phyloP scores from a whole-genome alignment of 2,329 filamentous ascomycete genomes.

The Ploettnerulaceae sp. region DNA sequence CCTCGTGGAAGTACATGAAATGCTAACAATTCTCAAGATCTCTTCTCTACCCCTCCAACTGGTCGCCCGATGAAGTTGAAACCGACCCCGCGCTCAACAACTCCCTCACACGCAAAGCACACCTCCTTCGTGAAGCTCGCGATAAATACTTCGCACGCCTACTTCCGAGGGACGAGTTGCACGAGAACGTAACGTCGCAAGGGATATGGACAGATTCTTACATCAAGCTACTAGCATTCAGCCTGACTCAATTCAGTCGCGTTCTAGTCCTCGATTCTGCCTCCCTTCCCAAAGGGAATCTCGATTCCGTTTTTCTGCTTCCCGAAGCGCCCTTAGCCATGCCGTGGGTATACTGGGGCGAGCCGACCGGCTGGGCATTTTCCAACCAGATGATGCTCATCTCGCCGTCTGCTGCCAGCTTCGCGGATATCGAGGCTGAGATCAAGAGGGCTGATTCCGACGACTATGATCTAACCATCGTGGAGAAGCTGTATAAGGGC shows the following conservation, averaged over 20 bases:
- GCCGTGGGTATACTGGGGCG: constrained; percentile 28
- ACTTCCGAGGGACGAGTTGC: constrained; percentile 24
- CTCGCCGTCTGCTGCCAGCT: constrained; percentile 20
- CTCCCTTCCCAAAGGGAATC: constrained; percentile 20
- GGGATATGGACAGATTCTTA: constrained; percentile 27
- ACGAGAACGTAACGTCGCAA: constrained; percentile 15
- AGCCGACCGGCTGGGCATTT: constrained; percentile 23
- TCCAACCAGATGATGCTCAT: constrained; percentile 27
- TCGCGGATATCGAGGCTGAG: constrained; percentile 20
- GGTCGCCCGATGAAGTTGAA: constrained; percentile 25
- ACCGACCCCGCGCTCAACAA: constrained; percentile 13
- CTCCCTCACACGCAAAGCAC: constrained; percentile 23
- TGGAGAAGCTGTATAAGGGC: constrained; percentile 49
- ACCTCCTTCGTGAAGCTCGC: constrained; percentile 24
- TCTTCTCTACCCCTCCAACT: constrained; percentile 29
- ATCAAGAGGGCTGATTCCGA: constrained; percentile 17
- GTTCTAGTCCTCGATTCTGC: constrained; percentile 27
- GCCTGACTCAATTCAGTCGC: constrained; percentile 28
- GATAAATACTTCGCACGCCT: constrained; percentile 26
- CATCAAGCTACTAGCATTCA: constrained; percentile 31
- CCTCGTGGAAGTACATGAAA: not conserved
- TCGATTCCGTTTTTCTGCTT: constrained; percentile 30
- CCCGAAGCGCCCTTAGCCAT: constrained; percentile 27
- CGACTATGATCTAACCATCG: constrained; percentile 27
- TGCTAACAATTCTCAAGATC: constrained; percentile 10